Evolutionary conservation across 352 stramenopile species (phyloP), one percentile per base, ranked within the genome.

Genomic region (Phytopythium vexans): DNA sequence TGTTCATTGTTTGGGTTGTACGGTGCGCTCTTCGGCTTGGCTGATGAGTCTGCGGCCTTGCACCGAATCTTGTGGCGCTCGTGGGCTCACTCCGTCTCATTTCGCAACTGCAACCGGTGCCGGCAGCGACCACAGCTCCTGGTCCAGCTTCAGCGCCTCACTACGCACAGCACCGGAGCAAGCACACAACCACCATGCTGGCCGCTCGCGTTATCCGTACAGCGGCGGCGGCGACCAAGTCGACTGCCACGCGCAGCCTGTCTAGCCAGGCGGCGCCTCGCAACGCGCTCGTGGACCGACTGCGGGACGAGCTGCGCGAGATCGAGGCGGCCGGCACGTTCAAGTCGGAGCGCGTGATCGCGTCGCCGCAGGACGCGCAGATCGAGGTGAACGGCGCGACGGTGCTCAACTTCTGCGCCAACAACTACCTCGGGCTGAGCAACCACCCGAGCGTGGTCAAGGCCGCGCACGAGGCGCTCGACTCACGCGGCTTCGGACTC

Each of bases 321-420:
- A 96, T 96, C 54, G 63, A 89, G 33, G 66, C 67, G 38, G 86
- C 84, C 12, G 86, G 86, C 58, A 93, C 82, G 11, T 96, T 74
- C 76, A 95, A 95, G 68, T 64, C 66, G 53, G 92, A 98, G 70
- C 86, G 91, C 56, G 84, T 98, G 47, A 97, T 98, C 51, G 76
- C 84, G 49, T 96, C 86, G 43, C 57, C 88, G 21, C 92, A 98
- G 43, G 83, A 76, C 46, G 72, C 85, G 6, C 58, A 72, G 44
- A 94, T 97, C 61, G 68, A 59, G 1, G 91, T 97, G 14, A 66
- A 88, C 45, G 70, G 70, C 46, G 48, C 80, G 31, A 10, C 35
- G 3, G 92, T 98, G 64, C 81, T 98, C 54, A 98, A 97, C 67
- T 97, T 98, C 52, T 98, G 92, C 65, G 84, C 90, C 55, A 98